Base-by-base conservation (phyloP, 208 protist genomes). In the Spongospora subterranea region DNA sequence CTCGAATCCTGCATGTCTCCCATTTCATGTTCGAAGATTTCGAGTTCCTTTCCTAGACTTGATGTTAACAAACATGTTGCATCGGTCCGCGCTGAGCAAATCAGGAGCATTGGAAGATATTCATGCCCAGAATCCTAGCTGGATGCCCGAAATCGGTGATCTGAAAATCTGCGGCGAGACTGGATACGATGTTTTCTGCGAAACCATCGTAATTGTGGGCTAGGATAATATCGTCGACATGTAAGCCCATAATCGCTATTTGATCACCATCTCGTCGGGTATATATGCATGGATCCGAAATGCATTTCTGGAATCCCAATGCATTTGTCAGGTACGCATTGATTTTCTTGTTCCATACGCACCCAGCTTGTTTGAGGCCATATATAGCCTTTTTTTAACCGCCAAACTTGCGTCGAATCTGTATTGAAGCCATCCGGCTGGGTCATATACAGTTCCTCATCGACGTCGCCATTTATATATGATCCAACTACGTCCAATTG, bases 331-430 rank as follows among this genome's bases (percentile, higher is more conserved):
- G 50, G 50, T 29, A 60, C 13, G 6, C 50, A 24, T 60, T 24
- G 13, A 29, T 24, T 29, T 29, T 6, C 71, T 40, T 6, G 71
- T 35, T 82, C 17, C 17, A 6, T 20, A 39, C 11, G 35, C 54
- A 29, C 11, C 71, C 71, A 45, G 71, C 71, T n/a, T 82, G 71
- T n/a, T 82, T 82, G 71, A 43, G 71, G n/a, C 71, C 71, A 43
- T 82, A 82, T n/a, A 82, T 40, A 6, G 71, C 71, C 71, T 82
- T 82, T 6, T 43, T 82, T 13, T 20, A 6, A 82, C 35, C 6
- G 17, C n/a, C 6, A 43, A 43, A 40, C 11, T 35, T 43, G 11
- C 35, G 6, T 6, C 6, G 17, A 6, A 45, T 6, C 17, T 45
- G 6, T n/a, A 43, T 20, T 35, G n/a, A 82, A 82, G 35, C 35